These are phyloP conservation scores for Spergularia marina DNA, from an alignment of 148 eudicot species.

Conservation along the genomic window DNA sequence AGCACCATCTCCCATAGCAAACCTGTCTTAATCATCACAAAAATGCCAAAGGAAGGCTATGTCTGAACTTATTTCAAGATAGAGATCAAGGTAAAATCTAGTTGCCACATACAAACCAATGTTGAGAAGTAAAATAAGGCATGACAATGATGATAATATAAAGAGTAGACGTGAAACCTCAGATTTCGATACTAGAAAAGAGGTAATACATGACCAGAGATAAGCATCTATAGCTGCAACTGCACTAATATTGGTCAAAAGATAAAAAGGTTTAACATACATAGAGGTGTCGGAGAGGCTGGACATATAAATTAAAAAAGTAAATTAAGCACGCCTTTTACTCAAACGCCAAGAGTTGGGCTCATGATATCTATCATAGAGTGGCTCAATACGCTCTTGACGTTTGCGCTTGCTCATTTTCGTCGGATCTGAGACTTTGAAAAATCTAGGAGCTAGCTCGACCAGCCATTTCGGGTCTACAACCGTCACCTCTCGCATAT, in stretches of 20 bases:
- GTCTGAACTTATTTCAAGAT: too few relatives aligned
- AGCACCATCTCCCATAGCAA: too few relatives aligned
- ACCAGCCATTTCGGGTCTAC: slow-evolving; percentile 90
- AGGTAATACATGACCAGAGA: not conserved
- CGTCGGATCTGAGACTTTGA: slow-evolving; percentile 84
- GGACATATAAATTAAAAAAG: slow-evolving; percentile 1
- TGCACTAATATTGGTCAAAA: not conserved
- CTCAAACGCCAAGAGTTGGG: slow-evolving; percentile 98
- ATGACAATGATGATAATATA: not conserved
- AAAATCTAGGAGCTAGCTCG: slow-evolving; percentile 87
- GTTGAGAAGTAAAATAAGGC: not conserved
- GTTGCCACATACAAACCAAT: too few relatives aligned
- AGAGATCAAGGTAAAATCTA: too few relatives aligned
- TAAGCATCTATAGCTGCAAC: not conserved
- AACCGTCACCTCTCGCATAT: slow-evolving; percentile 91
- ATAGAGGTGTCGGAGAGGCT: not conserved
- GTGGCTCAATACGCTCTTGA: slow-evolving; percentile 93
- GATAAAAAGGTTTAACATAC: not conserved
- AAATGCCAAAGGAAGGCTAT: too few relatives aligned
- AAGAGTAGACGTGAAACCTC: not conserved
- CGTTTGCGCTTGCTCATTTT: slow-evolving; percentile 95
- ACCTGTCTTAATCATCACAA: too few relatives aligned
- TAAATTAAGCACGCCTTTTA: slow-evolving; percentile 66
- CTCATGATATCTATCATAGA: slow-evolving; percentile 89
- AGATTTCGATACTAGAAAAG: not conserved